Evolutionary conservation across 2,329 filamentous ascomycete species (phyloP), one percentile per base, ranked within the genome.

Genomic region (Colletotrichum lindemuthianum): DNA sequence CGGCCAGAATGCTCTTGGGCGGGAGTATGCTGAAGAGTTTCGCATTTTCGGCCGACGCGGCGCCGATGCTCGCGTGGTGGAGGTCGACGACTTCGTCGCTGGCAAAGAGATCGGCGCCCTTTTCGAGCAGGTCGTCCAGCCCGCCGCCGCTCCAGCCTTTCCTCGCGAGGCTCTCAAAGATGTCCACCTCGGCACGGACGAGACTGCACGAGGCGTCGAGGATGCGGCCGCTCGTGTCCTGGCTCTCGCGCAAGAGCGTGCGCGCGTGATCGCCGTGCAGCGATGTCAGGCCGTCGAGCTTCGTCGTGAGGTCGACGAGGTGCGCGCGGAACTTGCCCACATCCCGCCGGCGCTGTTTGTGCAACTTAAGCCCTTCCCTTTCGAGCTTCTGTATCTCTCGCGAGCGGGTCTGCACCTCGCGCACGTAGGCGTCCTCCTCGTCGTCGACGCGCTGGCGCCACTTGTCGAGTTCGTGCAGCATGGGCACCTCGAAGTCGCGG

Each of bases 101-200:
- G 3, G 84, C 85, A 64, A 89, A 88, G 15, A 90, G 75, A 71
- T 91, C 88, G 40, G 82, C 80, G 8, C 88, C 88, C 70, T 84
- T 86, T 65, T 90, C 88, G 3, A 91, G 77, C 4, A 91, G 75
- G 39, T 90, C 88, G 64, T 90, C 88, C 34, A 91, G 77, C 0
- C 88, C 88, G 36, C 88, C 88, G 41, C 88, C 88, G 16, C 79
- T 84, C 88, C 88, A 90, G 8, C 88, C 88, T 70, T 91, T 91
- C 65, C 87, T 78, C 16, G 88, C 88, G 32, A 91, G 76, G 32
- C 84, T 81, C 77, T 91, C 88, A 63, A 90, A 90, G 34, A 91
- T 90, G 74, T 91, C 88, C 16, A 91, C 86, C 76, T 91, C 88
- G 59, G 88, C 88, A 15, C 88, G 80, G 11, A 90, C 88, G 10